These are phyloP conservation scores for Hypomyces rosellus DNA, from an alignment of 2,329 filamentous ascomycete species.

Conservation along the genomic window DNA sequence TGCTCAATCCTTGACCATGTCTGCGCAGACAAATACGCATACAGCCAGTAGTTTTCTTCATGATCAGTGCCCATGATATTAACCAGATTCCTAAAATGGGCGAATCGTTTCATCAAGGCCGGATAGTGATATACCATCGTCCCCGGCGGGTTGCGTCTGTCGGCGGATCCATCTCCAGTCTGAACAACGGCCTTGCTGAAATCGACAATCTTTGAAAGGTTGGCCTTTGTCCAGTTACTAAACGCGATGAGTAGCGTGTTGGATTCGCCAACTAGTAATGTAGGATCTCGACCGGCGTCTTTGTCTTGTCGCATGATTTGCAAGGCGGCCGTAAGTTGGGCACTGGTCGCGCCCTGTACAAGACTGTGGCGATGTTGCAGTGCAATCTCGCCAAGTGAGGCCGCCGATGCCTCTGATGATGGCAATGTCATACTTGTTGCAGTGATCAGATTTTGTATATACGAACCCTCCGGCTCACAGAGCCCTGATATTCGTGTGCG, in stretches of 20 bases:
- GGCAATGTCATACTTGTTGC: conserved; percentile 16
- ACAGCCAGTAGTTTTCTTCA: conserved; percentile 8
- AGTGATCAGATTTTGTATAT: conserved; percentile 23
- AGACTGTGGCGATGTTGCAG: conserved; percentile 26
- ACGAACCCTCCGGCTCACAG: conserved; percentile 14
- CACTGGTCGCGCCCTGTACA: conserved; percentile 27
- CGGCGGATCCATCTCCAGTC: neutral
- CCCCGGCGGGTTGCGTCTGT: conserved; percentile 1
- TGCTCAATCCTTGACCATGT: conserved; percentile 9
- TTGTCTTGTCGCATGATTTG: neutral
- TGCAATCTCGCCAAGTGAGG: conserved; percentile 24
- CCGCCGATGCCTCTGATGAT: conserved; percentile 16
- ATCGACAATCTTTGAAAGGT: conserved; percentile 1
- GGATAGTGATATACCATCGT: conserved; percentile 3
- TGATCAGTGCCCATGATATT: conserved; percentile 9
- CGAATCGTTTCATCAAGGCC: neutral
- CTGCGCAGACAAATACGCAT: neutral
- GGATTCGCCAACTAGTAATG: neutral
- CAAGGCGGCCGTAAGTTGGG: conserved; percentile 23
- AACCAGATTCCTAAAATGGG: neutral
- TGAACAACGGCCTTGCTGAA: conserved; percentile 1
- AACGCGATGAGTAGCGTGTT: neutral
- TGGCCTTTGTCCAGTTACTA: conserved; percentile 2
- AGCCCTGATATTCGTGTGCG: conserved; percentile 19
- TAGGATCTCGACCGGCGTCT: conserved; percentile 18